Evolutionary conservation across 2,329 filamentous ascomycete genomes (phyloP).

Genomic region (Xylaria polymorpha): DNA sequence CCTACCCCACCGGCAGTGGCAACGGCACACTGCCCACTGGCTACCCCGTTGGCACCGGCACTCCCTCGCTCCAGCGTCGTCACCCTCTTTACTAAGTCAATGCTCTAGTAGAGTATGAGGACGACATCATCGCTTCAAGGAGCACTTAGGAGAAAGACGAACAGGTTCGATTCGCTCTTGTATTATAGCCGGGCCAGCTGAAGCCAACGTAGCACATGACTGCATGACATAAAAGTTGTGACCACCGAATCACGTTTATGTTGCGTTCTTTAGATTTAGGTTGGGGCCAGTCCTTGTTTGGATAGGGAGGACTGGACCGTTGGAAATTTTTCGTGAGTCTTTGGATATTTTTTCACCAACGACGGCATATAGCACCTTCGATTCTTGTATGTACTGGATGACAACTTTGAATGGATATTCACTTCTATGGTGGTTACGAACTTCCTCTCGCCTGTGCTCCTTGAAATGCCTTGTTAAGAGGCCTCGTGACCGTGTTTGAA

Average conservation of each 20-base stretch:
- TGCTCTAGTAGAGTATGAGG: not conserved
- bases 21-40: slow-evolving; percentile 44
- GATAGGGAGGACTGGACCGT: slow-evolving; percentile 16
- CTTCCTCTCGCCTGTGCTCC: not conserved
- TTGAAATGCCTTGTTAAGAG: too few species aligned
- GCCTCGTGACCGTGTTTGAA: not conserved
- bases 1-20: slow-evolving; percentile 54
- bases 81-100: slow-evolving; percentile 36
- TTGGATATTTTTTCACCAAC: slow-evolving; percentile 17
- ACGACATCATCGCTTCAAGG: not conserved
- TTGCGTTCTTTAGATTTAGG: slow-evolving; percentile 24
- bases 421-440: slow-evolving; percentile 20
- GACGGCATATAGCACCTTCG: slow-evolving; percentile 37
- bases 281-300: slow-evolving; percentile 28
- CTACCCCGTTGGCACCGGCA: slow-evolving; percentile 50
- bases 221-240: slow-evolving; percentile 28
- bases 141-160: not conserved
- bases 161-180: slow-evolving; percentile 28
- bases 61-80: slow-evolving; percentile 21
- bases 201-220: slow-evolving; percentile 26
- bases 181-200: slow-evolving; percentile 28
- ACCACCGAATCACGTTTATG: slow-evolving; percentile 22
- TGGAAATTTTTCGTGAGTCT: slow-evolving; percentile 12
- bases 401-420: slow-evolving; percentile 40
- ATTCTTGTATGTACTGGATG: slow-evolving; percentile 45